These are phyloP conservation scores for Linnemannia exigua DNA, from an alignment of 192 early-diverging fungal species.

Conservation along the genomic window DNA sequence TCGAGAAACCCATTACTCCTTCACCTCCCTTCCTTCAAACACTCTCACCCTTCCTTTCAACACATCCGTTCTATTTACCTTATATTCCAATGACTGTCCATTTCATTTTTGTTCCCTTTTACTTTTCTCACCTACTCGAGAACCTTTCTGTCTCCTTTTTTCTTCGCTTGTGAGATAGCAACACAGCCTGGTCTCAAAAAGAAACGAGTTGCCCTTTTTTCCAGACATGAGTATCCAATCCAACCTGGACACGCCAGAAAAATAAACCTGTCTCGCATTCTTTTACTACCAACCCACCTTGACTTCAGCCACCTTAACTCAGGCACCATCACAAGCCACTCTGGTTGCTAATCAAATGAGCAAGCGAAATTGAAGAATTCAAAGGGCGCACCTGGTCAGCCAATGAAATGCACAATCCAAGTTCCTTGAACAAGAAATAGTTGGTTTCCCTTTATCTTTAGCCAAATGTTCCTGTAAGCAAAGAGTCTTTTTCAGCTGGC, in stretches of 20 bases:
- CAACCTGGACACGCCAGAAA: neutral
- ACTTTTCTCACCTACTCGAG: no score
- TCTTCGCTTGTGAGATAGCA: no score
- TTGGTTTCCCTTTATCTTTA: neutral
- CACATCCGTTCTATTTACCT: no score
- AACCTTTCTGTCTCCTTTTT: no score
- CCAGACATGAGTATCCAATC: neutral
- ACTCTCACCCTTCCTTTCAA: no score
- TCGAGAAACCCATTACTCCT: no score
- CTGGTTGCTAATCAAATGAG: neutral
- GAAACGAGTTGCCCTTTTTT: neutral
- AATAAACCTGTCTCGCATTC: neutral
- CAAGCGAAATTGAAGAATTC: neutral
- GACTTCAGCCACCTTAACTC: neutral
- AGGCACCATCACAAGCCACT: neutral
- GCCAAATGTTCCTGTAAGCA: neutral
- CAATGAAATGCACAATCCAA: neutral
- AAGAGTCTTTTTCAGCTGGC: no score
- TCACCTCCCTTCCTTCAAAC: no score
- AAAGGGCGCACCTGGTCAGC: neutral
- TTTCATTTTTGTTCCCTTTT: no score
- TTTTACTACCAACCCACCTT: no score
- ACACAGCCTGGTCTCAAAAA: neutral
- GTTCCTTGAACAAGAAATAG: neutral
- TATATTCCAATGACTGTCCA: no score